Evolutionary conservation across 495 filamentous ascomycete species (phyloP).

Genomic region (Bathelium albidoporum): DNA sequence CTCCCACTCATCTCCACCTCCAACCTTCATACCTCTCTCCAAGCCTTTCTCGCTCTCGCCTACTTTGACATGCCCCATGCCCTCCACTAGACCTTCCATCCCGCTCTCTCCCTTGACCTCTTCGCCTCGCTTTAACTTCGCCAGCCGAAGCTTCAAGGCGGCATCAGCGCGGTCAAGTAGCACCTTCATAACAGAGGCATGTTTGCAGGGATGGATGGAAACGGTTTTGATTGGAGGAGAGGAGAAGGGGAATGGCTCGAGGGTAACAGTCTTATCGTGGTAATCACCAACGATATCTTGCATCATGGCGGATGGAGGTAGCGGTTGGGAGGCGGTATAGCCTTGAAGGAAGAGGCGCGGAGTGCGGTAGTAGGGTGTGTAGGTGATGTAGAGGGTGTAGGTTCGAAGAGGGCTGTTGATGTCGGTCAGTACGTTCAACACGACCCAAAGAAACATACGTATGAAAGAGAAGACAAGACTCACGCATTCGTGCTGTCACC

Average conservation of each 20-base stretch:
- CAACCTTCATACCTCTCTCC: constrained; percentile 40
- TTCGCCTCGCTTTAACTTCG: constrained; percentile 55
- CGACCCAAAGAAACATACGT: not conserved
- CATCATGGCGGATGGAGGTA: constrained; percentile 88
- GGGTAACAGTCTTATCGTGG: constrained; percentile 97
- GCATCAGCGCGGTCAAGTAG: constrained; percentile 91
- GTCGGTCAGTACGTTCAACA: not conserved
- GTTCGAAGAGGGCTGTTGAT: constrained; percentile 63
- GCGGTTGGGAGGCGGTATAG: constrained; percentile 56
- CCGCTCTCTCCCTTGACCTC: constrained; percentile 47
- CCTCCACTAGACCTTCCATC: constrained; percentile 56
- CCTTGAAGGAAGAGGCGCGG: constrained; percentile 93
- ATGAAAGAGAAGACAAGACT: constrained; percentile 26
- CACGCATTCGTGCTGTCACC: constrained; percentile 54
- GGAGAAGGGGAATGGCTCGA: constrained; percentile 94
- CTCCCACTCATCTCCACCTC: constrained; percentile 75
- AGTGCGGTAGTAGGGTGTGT: constrained; percentile 92
- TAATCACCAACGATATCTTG: constrained; percentile 99
- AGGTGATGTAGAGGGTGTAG: constrained; percentile 96
- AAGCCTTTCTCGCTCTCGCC: constrained; percentile 32
- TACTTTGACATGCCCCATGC: constrained; percentile 37
- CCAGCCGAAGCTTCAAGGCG: constrained; percentile 75
- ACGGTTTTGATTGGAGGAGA: constrained; percentile 81
- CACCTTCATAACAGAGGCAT: constrained; percentile 95
- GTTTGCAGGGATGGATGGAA: constrained; percentile 84